Evolutionary conservation across 1,284 basidiomycete species (phyloP).

Genomic region (Athelia sp.): DNA sequence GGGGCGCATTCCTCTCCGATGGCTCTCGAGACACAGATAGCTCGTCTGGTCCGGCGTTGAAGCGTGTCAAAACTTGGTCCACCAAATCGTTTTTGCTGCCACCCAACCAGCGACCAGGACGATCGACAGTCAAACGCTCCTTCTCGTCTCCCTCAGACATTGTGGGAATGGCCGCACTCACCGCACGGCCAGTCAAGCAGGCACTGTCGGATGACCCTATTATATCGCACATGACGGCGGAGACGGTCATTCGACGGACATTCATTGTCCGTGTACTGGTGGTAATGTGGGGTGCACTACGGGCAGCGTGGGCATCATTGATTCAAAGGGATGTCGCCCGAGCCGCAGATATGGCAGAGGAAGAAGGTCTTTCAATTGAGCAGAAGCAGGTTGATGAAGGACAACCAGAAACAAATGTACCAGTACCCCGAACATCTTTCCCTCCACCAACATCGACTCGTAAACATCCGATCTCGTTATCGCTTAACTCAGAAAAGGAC

Average conservation of each 20-base stretch:
- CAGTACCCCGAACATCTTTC: constrained; percentile 13
- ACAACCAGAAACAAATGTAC: constrained; percentile 24
- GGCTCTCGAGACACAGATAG: constrained; percentile 12
- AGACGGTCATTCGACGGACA: constrained; percentile 38
- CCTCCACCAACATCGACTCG: constrained; percentile 3
- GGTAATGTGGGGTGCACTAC: constrained; percentile 47
- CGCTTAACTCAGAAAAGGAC: neutral
- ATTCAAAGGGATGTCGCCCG: constrained; percentile 21
- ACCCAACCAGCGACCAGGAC: constrained; percentile 20
- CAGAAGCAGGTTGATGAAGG: constrained; percentile 38
- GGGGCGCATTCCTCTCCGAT: constrained; percentile 22
- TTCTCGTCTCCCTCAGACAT: constrained; percentile 43
- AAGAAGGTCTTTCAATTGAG: constrained; percentile 20
- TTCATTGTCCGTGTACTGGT: constrained; percentile 49
- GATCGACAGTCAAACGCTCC: constrained; percentile 39
- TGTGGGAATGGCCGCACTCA: constrained; percentile 15
- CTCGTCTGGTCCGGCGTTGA: constrained; percentile 29
- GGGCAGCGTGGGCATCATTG: constrained; percentile 40
- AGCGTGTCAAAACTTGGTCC: constrained; percentile 54
- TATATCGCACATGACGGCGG: constrained; percentile 21
- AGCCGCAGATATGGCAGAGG: constrained; percentile 9
- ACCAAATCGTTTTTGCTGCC: constrained; percentile 47
- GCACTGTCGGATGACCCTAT: constrained; percentile 24
- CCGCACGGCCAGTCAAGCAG: neutral
- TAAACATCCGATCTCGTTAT: neutral